These are phyloP conservation scores for Tuber aestivum DNA, from an alignment of 495 filamentous ascomycete species.

Conservation along the genomic window DNA sequence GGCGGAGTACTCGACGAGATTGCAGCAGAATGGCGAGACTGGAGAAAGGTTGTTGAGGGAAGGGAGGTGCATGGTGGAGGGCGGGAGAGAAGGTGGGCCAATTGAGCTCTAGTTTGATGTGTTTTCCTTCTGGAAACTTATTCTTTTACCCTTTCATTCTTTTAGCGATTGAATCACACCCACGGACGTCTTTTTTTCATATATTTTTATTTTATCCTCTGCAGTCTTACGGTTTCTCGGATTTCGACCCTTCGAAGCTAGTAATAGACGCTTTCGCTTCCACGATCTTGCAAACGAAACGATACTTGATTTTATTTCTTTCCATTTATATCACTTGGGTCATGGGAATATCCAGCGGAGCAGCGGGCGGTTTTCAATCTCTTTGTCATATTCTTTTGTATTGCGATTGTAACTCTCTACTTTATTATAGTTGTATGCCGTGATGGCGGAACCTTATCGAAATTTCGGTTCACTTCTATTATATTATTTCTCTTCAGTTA, in stretches of 20 bases:
- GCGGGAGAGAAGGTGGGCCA: constrained; percentile 34
- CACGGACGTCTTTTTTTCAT: not conserved
- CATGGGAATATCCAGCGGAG: constrained; percentile 3
- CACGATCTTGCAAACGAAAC: not conserved
- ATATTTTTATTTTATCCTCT: not conserved
- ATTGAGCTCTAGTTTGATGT: constrained; percentile 13
- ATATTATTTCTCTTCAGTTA: not conserved
- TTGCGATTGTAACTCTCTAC: not conserved
- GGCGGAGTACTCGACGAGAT: constrained; percentile 87
- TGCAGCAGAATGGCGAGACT: constrained; percentile 90
- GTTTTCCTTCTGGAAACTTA: not conserved
- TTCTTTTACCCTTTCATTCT: not conserved
- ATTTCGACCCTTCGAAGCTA: not conserved
- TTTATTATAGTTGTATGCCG: not conserved
- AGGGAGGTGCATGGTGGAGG: constrained; percentile 39
- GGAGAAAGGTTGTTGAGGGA: constrained; percentile 61
- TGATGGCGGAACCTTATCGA: not conserved
- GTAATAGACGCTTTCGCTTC: not conserved
- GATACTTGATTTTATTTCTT: not conserved
- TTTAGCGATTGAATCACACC: not conserved
- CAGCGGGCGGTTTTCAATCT: not conserved
- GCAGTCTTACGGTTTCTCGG: not conserved
- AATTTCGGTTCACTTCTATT: not conserved
- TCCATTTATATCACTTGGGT: constrained; percentile 1
- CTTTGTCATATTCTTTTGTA: not conserved